phyloP scores from a whole-genome alignment of 1,284 basidiomycete genomes.

The Pyrrhoderma noxium region DNA sequence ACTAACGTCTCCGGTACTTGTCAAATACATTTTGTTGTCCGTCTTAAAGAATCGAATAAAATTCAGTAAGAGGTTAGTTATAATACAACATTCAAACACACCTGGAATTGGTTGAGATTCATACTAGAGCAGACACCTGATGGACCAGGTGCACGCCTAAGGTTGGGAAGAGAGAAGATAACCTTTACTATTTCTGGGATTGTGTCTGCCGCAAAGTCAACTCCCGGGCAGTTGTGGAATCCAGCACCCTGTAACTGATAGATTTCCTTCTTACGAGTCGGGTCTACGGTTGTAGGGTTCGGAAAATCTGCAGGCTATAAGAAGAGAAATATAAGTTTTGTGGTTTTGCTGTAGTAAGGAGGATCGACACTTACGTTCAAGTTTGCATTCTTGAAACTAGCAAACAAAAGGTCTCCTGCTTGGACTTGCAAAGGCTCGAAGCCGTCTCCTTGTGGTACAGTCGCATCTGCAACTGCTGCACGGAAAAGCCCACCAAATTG shows the following conservation, averaged over 20 bases:
- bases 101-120: constrained; percentile 16
- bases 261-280: constrained; percentile 29
- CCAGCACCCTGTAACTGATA: constrained; percentile 39
- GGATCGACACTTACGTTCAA: constrained; percentile 33
- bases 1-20: constrained; percentile 23
- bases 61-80: background rate
- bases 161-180: constrained; percentile 39
- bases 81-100: background rate
- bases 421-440: constrained; percentile 33
- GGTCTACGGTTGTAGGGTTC: constrained; percentile 35
- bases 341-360: background rate
- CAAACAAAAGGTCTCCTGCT: constrained; percentile 38
- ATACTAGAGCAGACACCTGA: constrained; percentile 34
- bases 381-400: constrained; percentile 43
- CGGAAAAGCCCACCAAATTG: constrained; percentile 39
- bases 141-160: constrained; percentile 37
- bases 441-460: constrained; percentile 29
- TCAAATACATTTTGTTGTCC: constrained; percentile 25
- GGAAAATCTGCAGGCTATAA: constrained; percentile 36
- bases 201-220: constrained; percentile 32
- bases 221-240: constrained; percentile 39
- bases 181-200: constrained; percentile 38
- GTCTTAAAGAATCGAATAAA: constrained; percentile 10
- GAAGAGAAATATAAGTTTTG: background rate
- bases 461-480: constrained; percentile 30